Evolutionary conservation across 2,329 filamentous ascomycete genomes (phyloP).

Genomic region (Phyllosticta ampelicida): DNA sequence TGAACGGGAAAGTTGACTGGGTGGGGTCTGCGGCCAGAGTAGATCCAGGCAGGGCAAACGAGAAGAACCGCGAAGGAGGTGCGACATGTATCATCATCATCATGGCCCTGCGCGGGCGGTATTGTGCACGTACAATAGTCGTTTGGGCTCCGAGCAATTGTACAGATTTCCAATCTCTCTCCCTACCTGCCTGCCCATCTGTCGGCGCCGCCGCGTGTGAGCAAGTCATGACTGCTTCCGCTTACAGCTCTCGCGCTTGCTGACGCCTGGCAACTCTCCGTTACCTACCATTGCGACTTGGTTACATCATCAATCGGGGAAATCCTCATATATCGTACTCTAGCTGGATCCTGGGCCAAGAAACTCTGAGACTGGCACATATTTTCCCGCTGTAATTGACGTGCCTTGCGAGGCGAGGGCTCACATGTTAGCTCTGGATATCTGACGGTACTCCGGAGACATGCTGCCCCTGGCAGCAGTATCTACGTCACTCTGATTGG

Average conservation of each 20-base stretch:
- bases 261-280: no score
- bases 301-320: no score
- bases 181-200: not conserved
- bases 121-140: constrained; percentile 9
- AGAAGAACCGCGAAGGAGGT: not conserved
- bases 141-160: constrained; percentile 8
- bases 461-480: not conserved
- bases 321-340: no score
- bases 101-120: not conserved
- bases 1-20: no score
- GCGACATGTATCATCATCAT: constrained; percentile 10
- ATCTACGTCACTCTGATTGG: not conserved
- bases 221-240: not conserved
- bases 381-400: not conserved
- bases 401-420: not conserved
- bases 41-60: not conserved
- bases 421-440: not conserved
- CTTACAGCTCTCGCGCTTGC: not conserved
- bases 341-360: not conserved
- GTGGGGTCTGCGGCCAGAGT: not conserved
- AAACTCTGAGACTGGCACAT: no score
- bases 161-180: constrained; percentile 5
- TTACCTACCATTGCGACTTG: no score
- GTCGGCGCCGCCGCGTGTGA: not conserved
- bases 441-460: not conserved